Conservation (phyloP, 768 basidiomycete genomes). For the Suillus brevipes region DNA sequence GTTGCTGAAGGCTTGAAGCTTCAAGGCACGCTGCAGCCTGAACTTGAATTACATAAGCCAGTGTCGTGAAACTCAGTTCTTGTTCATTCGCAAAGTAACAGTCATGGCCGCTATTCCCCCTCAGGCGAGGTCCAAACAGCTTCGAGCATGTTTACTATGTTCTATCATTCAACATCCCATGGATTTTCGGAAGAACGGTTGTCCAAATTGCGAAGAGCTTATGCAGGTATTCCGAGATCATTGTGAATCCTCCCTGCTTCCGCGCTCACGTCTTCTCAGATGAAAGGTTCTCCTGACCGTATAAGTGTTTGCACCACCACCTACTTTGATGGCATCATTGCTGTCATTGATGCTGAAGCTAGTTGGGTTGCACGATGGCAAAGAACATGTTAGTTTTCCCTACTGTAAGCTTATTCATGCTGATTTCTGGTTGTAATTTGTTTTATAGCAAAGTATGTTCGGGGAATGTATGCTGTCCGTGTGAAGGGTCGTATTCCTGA, state of each 20-base stretch:
- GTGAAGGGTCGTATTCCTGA: constrained; percentile 85
- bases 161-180: constrained; percentile 82
- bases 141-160: constrained; percentile 92
- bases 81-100: background rate
- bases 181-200: constrained; percentile 85
- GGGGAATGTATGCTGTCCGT: constrained; percentile 92
- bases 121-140: constrained; percentile 65
- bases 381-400: constrained; percentile 67
- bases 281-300: constrained; percentile 84
- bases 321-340: constrained; percentile 90
- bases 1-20: too few relatives aligned
- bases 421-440: constrained; percentile 10
- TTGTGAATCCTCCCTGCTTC: background rate
- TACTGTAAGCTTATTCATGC: background rate
- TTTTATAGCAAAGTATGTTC: constrained; percentile 76
- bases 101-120: constrained; percentile 51
- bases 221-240: constrained; percentile 61
- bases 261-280: constrained; percentile 44
- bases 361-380: constrained; percentile 99
- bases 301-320: constrained; percentile 87
- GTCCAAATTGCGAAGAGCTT: constrained; percentile 96
- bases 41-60: constrained; percentile 21
- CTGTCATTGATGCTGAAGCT: constrained; percentile 79
- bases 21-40: background rate
- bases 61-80: background rate